phyloP scores from a whole-genome alignment of 495 filamentous ascomycete species.

The Penicillium roqueforti region DNA sequence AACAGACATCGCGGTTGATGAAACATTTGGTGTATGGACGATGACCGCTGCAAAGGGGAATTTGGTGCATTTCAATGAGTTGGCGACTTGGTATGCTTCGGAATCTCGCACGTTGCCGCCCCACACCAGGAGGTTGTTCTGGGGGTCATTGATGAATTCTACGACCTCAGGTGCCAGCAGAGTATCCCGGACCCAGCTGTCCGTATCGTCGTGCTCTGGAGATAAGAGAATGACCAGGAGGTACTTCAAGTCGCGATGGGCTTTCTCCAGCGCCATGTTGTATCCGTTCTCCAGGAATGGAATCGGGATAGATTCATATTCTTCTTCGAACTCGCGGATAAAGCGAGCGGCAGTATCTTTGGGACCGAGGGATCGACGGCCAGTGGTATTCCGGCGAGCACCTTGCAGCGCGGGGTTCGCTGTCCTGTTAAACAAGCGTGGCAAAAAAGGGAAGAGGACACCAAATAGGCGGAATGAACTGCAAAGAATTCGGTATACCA shows the following conservation, averaged over 20 bases:
- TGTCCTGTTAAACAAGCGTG: slow-evolving; percentile 57
- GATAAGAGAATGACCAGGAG: slow-evolving; percentile 79
- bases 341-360: slow-evolving; percentile 86
- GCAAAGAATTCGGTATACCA: slow-evolving; percentile 66
- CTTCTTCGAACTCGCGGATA: slow-evolving; percentile 88
- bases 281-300: slow-evolving; percentile 82
- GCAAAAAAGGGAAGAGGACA: slow-evolving; percentile 75
- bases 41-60: slow-evolving; percentile 85
- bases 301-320: slow-evolving; percentile 68
- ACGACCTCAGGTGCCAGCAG: slow-evolving; percentile 71
- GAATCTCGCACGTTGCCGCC: slow-evolving; percentile 86
- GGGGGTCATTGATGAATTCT: slow-evolving; percentile 63
- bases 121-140: slow-evolving; percentile 81
- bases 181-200: slow-evolving; percentile 76
- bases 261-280: slow-evolving; percentile 80
- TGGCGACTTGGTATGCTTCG: slow-evolving; percentile 87
- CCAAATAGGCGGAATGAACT: slow-evolving; percentile 61
- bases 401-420: slow-evolving; percentile 46
- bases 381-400: slow-evolving; percentile 58
- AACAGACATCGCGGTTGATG: slow-evolving; percentile 80
- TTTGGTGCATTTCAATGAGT: slow-evolving; percentile 77
- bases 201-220: slow-evolving; percentile 90
- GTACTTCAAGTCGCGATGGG: slow-evolving; percentile 88
- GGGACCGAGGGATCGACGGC: slow-evolving; percentile 69
- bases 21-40: slow-evolving; percentile 75